phyloP scores from a whole-genome alignment of 2,329 filamentous ascomycete genomes.

The Diaporthe helianthi region DNA sequence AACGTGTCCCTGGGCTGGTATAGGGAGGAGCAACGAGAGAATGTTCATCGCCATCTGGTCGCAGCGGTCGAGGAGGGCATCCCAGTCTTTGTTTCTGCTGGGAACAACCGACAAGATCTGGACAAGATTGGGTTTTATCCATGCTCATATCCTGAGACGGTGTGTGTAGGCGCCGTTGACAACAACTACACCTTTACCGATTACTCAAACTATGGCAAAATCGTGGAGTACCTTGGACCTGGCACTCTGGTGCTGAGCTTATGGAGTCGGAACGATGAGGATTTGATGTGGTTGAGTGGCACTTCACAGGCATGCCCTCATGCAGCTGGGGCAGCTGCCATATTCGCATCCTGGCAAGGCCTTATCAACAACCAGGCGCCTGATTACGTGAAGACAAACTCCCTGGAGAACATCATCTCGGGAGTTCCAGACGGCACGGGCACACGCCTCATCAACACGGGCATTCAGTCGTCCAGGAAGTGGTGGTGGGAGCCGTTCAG shows the following conservation, averaged over 20 bases:
- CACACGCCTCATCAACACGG: neutral
- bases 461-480: neutral
- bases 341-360: neutral
- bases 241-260: neutral
- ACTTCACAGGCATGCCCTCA: neutral
- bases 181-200: neutral
- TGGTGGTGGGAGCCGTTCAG: neutral
- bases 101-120: neutral
- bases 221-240: neutral
- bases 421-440: neutral
- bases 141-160: neutral
- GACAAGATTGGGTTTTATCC: neutral
- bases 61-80: neutral
- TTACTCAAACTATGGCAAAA: neutral
- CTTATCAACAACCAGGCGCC: neutral
- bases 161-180: neutral
- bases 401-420: neutral
- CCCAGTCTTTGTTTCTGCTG: neutral
- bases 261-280: neutral
- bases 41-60: neutral
- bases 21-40: fast-evolving
- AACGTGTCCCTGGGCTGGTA: neutral
- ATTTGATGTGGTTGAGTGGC: fast-evolving
- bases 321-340: neutral
- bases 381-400: neutral